A percentile compares a stretch with the other conserved stretches of the same genome.
These are phyloP conservation scores for Ogataea trehaloabstinens DNA, from an alignment of 805 yeast species.

Conservation along the genomic window DNA sequence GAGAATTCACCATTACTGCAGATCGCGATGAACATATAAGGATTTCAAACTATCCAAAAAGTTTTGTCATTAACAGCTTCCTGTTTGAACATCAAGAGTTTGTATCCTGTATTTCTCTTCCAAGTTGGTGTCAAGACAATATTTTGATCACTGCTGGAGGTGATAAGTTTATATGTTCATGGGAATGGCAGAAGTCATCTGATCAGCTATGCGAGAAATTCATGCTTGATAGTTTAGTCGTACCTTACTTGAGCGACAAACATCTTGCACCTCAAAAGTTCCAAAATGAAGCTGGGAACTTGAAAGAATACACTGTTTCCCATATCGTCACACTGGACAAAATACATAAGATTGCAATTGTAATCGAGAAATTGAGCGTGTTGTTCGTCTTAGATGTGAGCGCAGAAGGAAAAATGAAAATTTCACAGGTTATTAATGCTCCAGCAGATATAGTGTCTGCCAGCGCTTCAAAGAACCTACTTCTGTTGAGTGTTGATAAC, in stretches of 20 bases:
- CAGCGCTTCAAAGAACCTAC: conserved; percentile 20
- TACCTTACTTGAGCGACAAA: conserved; percentile 46
- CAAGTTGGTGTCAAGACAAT: conserved; percentile 44
- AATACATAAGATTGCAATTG: conserved; percentile 36
- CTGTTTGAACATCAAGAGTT: conserved; percentile 86
- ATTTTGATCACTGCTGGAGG: conserved; percentile 87
- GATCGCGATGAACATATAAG: conserved; percentile 97
- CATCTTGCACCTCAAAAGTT: conserved; percentile 68
- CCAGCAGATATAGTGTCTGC: conserved; percentile 27
- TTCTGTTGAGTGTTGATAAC: conserved; percentile 28
- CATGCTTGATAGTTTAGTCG: conserved; percentile 35
- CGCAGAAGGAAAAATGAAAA: conserved; percentile 28
- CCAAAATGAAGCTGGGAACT: conserved; percentile 46
- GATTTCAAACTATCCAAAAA: conserved; percentile 73
- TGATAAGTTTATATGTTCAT: conserved; percentile 65
- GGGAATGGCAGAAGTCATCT: conserved; percentile 65
- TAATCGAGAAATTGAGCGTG: conserved; percentile 47
- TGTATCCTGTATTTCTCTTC: conserved; percentile 62
- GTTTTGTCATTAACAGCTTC: conserved; percentile 77
- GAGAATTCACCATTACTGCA: conserved; percentile 64
- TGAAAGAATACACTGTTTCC: conserved; percentile 52
- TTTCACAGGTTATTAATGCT: conserved; percentile 32
- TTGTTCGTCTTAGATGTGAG: conserved; percentile 38
- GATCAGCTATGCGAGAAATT: conserved; percentile 44
- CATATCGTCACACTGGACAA: conserved; percentile 30